phyloP scores from a whole-genome alignment of 2,329 filamentous ascomycete species.

The Metarhizium album region DNA sequence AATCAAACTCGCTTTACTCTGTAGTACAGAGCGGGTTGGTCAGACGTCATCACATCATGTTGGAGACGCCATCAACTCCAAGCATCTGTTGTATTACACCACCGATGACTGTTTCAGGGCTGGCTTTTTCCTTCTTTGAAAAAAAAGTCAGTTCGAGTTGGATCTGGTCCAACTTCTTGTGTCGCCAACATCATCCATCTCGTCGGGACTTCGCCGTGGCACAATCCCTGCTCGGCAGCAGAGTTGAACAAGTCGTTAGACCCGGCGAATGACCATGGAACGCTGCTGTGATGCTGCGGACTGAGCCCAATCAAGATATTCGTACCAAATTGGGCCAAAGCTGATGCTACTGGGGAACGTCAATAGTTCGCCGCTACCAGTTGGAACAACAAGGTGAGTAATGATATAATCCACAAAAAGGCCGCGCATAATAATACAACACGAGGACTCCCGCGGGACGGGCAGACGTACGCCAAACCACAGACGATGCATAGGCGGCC shows the following conservation, averaged over 20 bases:
- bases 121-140: too few species aligned
- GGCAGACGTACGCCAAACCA: not conserved
- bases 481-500: not conserved
- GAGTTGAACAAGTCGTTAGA: too few species aligned
- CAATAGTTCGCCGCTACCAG: not conserved
- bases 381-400: too few species aligned
- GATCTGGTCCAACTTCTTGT: not conserved
- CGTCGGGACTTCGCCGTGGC: not conserved
- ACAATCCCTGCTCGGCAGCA: too few species aligned
- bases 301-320: too few species aligned
- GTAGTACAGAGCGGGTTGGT: too few species aligned
- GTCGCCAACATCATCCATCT: not conserved
- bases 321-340: not conserved
- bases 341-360: not conserved
- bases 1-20: too few species aligned
- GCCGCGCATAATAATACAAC: too few species aligned
- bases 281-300: too few species aligned
- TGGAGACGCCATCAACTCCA: not conserved
- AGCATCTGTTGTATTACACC: not conserved
- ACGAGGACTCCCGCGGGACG: too few species aligned
- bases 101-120: not conserved
- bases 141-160: not conserved
- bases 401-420: not conserved
- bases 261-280: too few species aligned
- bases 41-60: not conserved